Evolutionary conservation across 257 asterid genomes (phyloP), one percentile per base, ranked within the genome.

Genomic region (Scutellaria baicalensis): DNA sequence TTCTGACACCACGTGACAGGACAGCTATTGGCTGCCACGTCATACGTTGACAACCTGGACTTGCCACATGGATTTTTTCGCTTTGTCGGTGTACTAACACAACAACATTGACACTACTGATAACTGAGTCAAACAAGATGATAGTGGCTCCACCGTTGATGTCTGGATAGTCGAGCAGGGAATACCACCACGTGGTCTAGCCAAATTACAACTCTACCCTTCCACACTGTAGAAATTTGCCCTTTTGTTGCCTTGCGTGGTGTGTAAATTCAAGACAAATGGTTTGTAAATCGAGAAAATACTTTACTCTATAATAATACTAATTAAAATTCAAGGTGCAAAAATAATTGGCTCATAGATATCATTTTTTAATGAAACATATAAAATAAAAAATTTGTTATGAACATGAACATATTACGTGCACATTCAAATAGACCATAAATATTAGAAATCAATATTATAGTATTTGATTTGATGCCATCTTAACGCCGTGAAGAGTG

Each of bases 1-100:
- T 52, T 74, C 84, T 73, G 84, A 83, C 91, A 81, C 79, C 87
- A 79, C 87, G 87, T 78, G 88, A 73, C 51, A 59, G 16, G 65
- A 63, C 76, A 71, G 76, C 48, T 36, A 49, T 20, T 7, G 42
- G 43, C 3, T 21, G 78, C 85, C 85, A 77, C 73, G 82, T 66
- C 74, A 77, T 10, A 60, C 42, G 6, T 20, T 16, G 56, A 68
- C 68, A 39, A 67, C 65, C 77, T 21, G 66, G 67, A 77, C 11
- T 20, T 56, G 69, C 72, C 35, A 45, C 59, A 12, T 38, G 31
- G 36, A 68, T 21, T 27, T 67, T 17, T 31, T 12, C 44, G 17
- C 21, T 49, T 68, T 71, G 92, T 85, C 95, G 92, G 95, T 78
- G 79, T 51, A 27, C 75, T 36, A 48, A 49, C 38, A 14, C 44